Evolutionary conservation across 495 filamentous ascomycete species (phyloP).

Genomic region (Hypoxylon subgilvum): DNA sequence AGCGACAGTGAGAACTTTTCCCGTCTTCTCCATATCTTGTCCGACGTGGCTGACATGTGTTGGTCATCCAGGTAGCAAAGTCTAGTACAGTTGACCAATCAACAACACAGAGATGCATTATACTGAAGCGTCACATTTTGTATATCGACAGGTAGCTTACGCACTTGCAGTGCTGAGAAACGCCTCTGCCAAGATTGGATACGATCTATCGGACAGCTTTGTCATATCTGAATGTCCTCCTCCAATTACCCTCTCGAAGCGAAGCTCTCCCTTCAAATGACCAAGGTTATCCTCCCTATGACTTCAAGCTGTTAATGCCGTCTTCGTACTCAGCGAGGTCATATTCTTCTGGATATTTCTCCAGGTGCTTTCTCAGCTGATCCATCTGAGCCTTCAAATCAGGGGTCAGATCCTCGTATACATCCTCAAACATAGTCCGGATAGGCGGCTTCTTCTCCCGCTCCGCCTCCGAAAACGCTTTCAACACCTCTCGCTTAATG

Average conservation of each 20-base stretch:
- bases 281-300: conserved; percentile 1
- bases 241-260: too few species aligned
- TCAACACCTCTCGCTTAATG: conserved; percentile 75
- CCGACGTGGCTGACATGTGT: conserved; percentile 32
- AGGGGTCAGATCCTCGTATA: conserved; percentile 86
- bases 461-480: conserved; percentile 86
- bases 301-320: conserved; percentile 69
- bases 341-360: conserved; percentile 93
- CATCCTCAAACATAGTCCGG: conserved; percentile 78
- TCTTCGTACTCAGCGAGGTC: conserved; percentile 79
- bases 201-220: too few species aligned
- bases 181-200: too few species aligned
- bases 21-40: conserved; percentile 21
- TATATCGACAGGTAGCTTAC: too few species aligned
- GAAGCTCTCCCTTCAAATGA: neutral
- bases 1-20: conserved; percentile 10
- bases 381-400: conserved; percentile 80
- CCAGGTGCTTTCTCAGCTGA: conserved; percentile 74
- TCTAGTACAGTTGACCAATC: conserved; percentile 26
- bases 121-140: conserved; percentile 4
- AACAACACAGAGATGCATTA: neutral
- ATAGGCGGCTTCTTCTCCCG: conserved; percentile 86
- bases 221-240: too few species aligned
- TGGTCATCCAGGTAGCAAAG: conserved; percentile 14
- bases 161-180: too few species aligned